Evolutionary conservation across 495 filamentous ascomycete genomes (phyloP).

Genomic region (Penicillium bovifimosum): DNA sequence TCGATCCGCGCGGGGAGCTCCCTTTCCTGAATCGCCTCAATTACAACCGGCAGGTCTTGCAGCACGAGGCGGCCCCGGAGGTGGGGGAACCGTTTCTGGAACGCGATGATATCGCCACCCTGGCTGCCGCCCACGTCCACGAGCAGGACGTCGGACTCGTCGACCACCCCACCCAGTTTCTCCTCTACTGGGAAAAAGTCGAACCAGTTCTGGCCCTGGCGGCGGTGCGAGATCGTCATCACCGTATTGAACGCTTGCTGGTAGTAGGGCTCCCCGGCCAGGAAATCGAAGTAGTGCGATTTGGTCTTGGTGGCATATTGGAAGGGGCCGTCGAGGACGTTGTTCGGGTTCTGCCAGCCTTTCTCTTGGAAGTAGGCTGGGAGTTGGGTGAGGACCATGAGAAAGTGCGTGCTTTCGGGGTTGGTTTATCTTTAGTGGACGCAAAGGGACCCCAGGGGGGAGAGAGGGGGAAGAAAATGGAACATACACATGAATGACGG

Average conservation of each 20-base stretch:
- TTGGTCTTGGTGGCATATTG: neutral
- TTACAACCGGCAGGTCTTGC: conserved; percentile 40
- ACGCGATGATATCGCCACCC: conserved; percentile 46
- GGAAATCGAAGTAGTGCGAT: conserved; percentile 5
- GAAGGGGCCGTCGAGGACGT: conserved; percentile 1
- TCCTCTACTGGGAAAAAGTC: conserved; percentile 14
- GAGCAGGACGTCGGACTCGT: conserved; percentile 16
- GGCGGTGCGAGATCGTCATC: conserved; percentile 18
- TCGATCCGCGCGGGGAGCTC: conserved; percentile 23
- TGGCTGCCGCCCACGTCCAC: conserved; percentile 53
- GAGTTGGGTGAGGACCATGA: neutral
- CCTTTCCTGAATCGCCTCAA: conserved; percentile 23
- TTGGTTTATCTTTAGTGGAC: neutral
- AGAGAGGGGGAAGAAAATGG: too few species aligned
- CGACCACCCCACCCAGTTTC: neutral
- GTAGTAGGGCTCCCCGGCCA: conserved; percentile 2
- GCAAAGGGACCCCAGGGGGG: neutral
- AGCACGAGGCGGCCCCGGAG: conserved; percentile 45
- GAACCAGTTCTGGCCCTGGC: conserved; percentile 16
- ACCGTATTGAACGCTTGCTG: conserved; percentile 9
- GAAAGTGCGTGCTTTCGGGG: conserved; percentile 1
- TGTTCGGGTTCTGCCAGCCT: conserved; percentile 1
- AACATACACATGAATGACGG: conserved; percentile 13
- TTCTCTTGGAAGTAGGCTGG: conserved; percentile 6
- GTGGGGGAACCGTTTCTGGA: conserved; percentile 41